phyloP scores from a whole-genome alignment of 2,329 filamentous ascomycete genomes.

The Eutypa lata region DNA sequence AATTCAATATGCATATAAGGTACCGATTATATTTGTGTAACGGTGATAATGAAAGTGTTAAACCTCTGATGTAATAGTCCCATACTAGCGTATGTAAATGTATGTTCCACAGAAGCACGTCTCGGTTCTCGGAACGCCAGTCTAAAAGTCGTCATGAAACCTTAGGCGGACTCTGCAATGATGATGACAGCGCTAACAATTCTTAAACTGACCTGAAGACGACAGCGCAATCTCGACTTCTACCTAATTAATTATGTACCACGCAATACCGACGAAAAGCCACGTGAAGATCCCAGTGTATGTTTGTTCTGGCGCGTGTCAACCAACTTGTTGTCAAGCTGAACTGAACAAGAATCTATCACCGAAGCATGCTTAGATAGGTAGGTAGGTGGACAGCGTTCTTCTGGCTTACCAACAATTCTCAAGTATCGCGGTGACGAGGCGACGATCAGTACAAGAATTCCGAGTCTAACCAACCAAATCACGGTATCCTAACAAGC shows the following conservation, averaged over 20 bases:
- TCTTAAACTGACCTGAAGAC: no score
- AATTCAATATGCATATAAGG: no score
- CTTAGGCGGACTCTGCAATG: not conserved
- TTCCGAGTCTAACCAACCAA: not conserved
- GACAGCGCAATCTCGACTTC: no score
- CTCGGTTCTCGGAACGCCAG: conserved; percentile 1
- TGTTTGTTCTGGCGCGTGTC: no score
- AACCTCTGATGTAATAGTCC: not conserved
- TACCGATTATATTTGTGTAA: no score
- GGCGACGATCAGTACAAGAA: not conserved
- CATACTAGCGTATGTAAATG: not conserved
- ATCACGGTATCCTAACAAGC: not conserved
- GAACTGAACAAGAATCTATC: not conserved
- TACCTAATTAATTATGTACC: no score
- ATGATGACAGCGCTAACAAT: not conserved
- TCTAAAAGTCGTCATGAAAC: conserved; percentile 1
- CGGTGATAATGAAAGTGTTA: no score
- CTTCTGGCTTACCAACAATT: not conserved
- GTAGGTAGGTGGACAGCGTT: not conserved
- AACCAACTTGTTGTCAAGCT: no score
- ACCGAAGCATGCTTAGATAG: not conserved
- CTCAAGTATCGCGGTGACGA: not conserved
- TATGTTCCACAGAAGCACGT: not conserved
- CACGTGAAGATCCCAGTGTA: no score
- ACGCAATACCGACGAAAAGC: no score